These are phyloP conservation scores for Incumbomyces lentus DNA, from an alignment of 2,329 filamentous ascomycete genomes.

Conservation along the genomic window DNA sequence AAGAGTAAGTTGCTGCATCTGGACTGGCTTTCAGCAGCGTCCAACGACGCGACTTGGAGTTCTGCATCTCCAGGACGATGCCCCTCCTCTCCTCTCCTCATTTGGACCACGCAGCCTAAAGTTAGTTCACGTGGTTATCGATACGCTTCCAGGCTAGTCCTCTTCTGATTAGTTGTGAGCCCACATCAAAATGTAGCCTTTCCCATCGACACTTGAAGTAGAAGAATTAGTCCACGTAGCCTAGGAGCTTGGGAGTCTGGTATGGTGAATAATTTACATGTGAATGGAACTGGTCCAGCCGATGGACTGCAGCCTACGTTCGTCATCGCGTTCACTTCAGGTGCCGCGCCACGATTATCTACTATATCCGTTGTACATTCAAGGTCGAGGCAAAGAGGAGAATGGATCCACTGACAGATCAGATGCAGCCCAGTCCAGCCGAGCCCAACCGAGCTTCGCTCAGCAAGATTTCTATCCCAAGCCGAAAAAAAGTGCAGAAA, in stretches of 20 bases:
- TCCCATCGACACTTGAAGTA: neutral
- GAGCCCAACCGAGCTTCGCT: neutral
- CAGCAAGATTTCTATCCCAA: conserved; percentile 1
- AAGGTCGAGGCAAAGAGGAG: conserved; percentile 2
- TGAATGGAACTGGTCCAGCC: neutral
- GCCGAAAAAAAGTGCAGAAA: neutral
- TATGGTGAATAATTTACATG: conserved; percentile 2
- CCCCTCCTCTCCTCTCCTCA: conserved; percentile 1
- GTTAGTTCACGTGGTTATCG: neutral
- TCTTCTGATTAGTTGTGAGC: neutral
- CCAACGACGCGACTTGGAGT: neutral
- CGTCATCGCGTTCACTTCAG: too few relatives aligned
- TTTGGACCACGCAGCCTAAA: conserved; percentile 1
- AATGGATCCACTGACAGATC: neutral
- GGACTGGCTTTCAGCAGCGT: too few relatives aligned
- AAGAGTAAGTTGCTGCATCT: too few relatives aligned
- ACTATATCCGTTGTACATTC: neutral
- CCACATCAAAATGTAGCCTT: neutral
- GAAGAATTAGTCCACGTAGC: too few relatives aligned
- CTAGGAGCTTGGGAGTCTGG: too few relatives aligned
- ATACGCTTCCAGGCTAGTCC: neutral
- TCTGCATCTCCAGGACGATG: neutral
- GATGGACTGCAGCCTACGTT: too few relatives aligned
- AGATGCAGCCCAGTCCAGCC: neutral
- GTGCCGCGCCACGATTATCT: neutral